Evolutionary conservation across 2,329 filamentous ascomycete genomes (phyloP).

Genomic region (Podosphaera fusca): DNA sequence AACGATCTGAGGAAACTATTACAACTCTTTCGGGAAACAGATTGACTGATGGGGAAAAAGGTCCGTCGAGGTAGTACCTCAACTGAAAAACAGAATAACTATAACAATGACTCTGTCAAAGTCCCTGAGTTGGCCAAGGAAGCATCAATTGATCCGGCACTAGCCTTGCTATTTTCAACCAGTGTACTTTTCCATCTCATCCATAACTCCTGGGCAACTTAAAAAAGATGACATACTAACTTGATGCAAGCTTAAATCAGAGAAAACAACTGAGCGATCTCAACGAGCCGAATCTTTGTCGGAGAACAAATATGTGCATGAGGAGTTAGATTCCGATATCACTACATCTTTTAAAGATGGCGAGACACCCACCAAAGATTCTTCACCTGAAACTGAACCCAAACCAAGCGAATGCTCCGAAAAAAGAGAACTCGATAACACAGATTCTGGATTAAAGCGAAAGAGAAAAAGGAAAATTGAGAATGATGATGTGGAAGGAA

Average conservation of each 20-base stretch:
- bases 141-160: slow-evolving; percentile 40
- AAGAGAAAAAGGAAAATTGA: slow-evolving; percentile 43
- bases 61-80: slow-evolving; percentile 10
- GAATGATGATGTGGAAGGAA: slow-evolving; percentile 44
- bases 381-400: slow-evolving; percentile 13
- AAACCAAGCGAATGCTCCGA: slow-evolving; percentile 18
- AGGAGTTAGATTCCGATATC: slow-evolving; percentile 16
- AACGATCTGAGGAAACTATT: too few species aligned
- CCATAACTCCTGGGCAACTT: not conserved
- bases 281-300: slow-evolving; percentile 3
- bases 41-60: slow-evolving; percentile 13
- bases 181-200: slow-evolving; percentile 35
- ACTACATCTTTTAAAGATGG: slow-evolving; percentile 17
- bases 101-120: slow-evolving; percentile 5
- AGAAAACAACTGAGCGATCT: slow-evolving; percentile 15
- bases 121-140: slow-evolving; percentile 15
- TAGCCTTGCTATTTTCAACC: slow-evolving; percentile 46
- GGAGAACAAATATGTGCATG: slow-evolving; percentile 18
- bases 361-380: slow-evolving; percentile 15
- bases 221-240: slow-evolving; percentile 2
- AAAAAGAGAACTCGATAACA: slow-evolving; percentile 22
- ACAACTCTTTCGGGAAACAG: not conserved
- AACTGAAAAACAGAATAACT: slow-evolving; percentile 7
- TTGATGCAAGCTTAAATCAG: slow-evolving; percentile 16
- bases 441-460: slow-evolving; percentile 19